Base-by-base conservation (phyloP, 805 yeast genomes). In the Lipomyces sp. region DNA sequence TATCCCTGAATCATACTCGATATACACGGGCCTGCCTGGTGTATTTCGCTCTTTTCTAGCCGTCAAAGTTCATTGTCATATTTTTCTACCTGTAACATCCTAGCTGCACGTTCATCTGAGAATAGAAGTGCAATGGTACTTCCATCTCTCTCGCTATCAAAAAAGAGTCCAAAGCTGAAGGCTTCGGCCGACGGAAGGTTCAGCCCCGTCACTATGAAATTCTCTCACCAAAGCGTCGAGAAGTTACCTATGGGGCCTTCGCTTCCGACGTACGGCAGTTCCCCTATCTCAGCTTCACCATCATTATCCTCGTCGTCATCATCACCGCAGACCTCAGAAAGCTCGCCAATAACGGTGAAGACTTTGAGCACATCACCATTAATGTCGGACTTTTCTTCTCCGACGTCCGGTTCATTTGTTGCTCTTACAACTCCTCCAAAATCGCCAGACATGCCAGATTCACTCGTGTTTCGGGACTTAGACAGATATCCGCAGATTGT, bases 401-500 rank as follows among this genome's bases (percentile, higher is more conserved):
- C 54, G 34, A 18, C 18, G 8, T 51, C 54, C 3, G 15, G 15
- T 32, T 51, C 35, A 32, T 29, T 51, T 1, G 54, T 15, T 13
- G 33, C 54, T 32, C 33, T 30, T 4, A 29, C 8, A 10, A 15
- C 42, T 34, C 48, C 56, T 18, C 45, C 39, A 32, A 50, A 50
- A 33, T 61, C 60, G 34, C 60, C 64, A 7, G 65, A 63, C 3
- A 57, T 61, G 10, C 69, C 67, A 30, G 33, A 53, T 48, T 35
- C 63, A 13, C 42, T 67, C 3, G 68, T 59, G 13, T 64, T 67
- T 33, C 29, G 68, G n/a, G 68, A 67, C 34, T 55, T 67, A 30
- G 70, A 67, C 60, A 59, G 70, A 18, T 67, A 67, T 45, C 70
- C 68, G 48, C 61, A 58, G n/a, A 45, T 64, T 34, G 51, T 53